Base-by-base conservation (phyloP, 495 filamentous ascomycete genomes). In the Neurospora discreta region DNA sequence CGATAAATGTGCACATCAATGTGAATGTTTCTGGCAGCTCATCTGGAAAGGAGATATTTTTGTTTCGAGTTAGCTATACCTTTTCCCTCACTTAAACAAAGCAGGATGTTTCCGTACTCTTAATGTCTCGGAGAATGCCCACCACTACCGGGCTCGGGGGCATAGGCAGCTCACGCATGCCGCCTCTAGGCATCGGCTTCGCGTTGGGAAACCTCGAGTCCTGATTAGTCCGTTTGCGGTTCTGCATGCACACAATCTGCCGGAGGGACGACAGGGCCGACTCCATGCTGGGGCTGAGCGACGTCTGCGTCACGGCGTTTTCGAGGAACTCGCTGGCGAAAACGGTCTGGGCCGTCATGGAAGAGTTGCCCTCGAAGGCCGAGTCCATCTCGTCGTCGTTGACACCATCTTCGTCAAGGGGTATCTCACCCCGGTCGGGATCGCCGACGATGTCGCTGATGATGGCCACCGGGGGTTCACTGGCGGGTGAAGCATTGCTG, bases 261-360 rank as follows among this genome's bases (percentile, higher is more conserved):
- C 86, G 86, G 23, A 91, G 80, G 2, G 87, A 85, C 7, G 84
- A 82, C 18, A 91, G 79, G 1, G 89, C 89, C 11, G 85, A 83
- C 23, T 82, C 81, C 72, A 90, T 87, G 74, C 87, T 86, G 0
- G 83, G 85, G 44, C 82, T 85, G 68, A 86, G 78, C 1, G 86
- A 79, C 40, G 85, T 84, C 68, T 84, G 82, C 30, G 85, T 84
- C 23, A 92, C 87, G 18, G 87, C 87, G 36, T 85, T 84, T 73
- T 90, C 84, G 36, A 90, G 82, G 71, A 90, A 88, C 73, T 88
- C 82, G 70, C 85, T 88, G 5, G 90, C 90, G 77, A 89, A 90
- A 2, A 82, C 87, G 1, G 89, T 89, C 71, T 92, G 90, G 18
- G 87, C 84, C 9, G 86, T 80, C 39, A 92, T 79, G 16, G 88